Evolutionary conservation across 805 yeast species (phyloP).

Genomic region (Wickerhamiella dianesei): DNA sequence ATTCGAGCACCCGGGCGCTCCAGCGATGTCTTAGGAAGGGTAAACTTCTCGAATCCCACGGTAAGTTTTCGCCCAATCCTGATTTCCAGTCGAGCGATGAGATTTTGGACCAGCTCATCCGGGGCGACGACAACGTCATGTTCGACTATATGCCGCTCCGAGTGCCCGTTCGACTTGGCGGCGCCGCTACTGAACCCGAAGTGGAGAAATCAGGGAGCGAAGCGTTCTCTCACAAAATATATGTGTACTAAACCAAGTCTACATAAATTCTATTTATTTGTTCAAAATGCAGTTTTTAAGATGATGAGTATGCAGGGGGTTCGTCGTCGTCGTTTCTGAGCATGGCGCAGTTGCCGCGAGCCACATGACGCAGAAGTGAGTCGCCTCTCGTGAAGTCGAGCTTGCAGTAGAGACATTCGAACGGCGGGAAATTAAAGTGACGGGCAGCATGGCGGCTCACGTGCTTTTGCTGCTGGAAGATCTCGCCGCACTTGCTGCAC

Average conservation of each 20-base stretch:
- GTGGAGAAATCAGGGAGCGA: conserved; percentile 23
- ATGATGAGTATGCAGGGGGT: no score
- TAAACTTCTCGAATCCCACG: conserved; percentile 22
- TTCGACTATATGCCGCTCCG: conserved; percentile 26
- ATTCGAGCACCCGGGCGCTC: conserved; percentile 27
- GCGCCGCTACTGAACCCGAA: conserved; percentile 11
- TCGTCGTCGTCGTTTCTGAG: no score
- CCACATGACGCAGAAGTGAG: neutral
- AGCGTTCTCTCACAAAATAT: conserved; percentile 26
- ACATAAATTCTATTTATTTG: neutral
- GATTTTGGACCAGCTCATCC: conserved; percentile 23
- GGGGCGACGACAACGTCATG: conserved; percentile 27
- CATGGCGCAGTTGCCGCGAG: neutral
- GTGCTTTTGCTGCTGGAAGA: conserved; percentile 1
- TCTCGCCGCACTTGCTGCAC: neutral
- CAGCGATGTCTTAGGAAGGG: conserved; percentile 27
- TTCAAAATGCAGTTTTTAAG: neutral
- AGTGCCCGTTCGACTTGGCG: conserved; percentile 20
- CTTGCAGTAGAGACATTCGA: neutral
- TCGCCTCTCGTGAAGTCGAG: neutral
- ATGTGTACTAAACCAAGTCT: conserved; percentile 7
- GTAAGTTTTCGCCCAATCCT: conserved; percentile 22
- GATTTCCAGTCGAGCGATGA: conserved; percentile 24
- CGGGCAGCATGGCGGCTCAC: conserved; percentile 1
- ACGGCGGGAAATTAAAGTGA: neutral